Evolutionary conservation across 768 basidiomycete species (phyloP), one percentile per base, ranked within the genome.

Genomic region (Termitomyces sp.): DNA sequence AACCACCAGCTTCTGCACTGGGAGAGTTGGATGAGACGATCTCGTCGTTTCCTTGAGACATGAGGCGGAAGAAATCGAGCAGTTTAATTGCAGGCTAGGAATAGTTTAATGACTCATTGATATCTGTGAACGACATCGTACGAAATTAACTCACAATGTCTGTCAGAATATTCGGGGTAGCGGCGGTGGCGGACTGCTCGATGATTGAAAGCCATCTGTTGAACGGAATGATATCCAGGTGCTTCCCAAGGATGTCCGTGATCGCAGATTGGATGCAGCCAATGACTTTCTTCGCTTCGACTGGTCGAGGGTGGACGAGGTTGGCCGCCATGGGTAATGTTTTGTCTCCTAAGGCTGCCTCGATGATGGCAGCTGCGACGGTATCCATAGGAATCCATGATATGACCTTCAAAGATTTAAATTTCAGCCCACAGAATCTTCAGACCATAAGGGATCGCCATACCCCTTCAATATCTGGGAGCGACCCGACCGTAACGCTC

Each of bases 301-400:
- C 63, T 0, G 77, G 77, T 44, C 67, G 58, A 0, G 77, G 76
- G 55, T 79, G 76, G 3, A 75, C 71, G 11, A 79, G 51, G 59
- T 78, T 28, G 28, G 28, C 28, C 4, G 28, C 28, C 28, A 28
- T 28, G 28, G 28, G 28, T 28, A 28, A 28, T 4, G 28, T 4
- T 28, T 28, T 28, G 28, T 28, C 28, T 28, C 28, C 28, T 28
- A 28, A 28, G 28, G 70, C 69, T 4, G 74, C 63, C 15, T 79
- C 76, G 0, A 76, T 58, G n/a, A 76, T 67, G 0, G 69, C 63
- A 28, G 68, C 59, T 1, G 72, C 66, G 1, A 72, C 71, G 8
- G 60, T 63, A 44, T 74, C 65, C 63, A 73, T 70, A 12, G 75
- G 72, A 1, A 76, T 57, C 75, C 76, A 80, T 15, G 76, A 73